phyloP scores from a whole-genome alignment of 345 rosid genomes.

The Cardamine occulta region DNA sequence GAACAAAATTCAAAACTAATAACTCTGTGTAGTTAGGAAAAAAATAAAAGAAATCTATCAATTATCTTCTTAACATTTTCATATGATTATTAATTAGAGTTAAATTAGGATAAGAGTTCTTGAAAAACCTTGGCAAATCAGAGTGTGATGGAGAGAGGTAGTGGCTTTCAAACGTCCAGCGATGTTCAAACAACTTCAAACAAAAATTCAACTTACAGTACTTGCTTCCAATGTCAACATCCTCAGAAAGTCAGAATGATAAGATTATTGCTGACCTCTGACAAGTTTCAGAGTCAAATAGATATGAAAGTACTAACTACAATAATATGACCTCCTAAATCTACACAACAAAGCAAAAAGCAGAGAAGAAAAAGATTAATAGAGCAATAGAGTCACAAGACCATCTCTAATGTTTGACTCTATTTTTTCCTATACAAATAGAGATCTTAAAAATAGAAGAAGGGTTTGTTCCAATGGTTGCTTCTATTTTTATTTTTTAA shows the following conservation, averaged over 20 bases:
- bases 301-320: neutral
- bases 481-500: no score
- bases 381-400: neutral
- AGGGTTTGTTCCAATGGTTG: no score
- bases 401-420: no score
- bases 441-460: no score
- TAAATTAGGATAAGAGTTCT: no score
- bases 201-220: no score
- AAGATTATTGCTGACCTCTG: neutral
- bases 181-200: neutral
- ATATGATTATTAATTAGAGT: no score
- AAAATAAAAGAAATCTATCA: neutral
- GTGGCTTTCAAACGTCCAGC: neutral
- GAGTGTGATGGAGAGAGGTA: neutral
- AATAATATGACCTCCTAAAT: neutral
- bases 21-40: no score
- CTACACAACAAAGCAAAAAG: neutral
- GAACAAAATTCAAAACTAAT: neutral
- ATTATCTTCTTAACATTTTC: neutral
- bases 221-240: neutral
- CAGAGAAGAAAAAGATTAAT: neutral
- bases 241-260: neutral
- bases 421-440: no score
- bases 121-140: neutral
- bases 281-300: neutral